Evolutionary conservation across 192 early-diverging fungal species (phyloP), one percentile per base, ranked within the genome.

Genomic region (Backusella sp.): DNA sequence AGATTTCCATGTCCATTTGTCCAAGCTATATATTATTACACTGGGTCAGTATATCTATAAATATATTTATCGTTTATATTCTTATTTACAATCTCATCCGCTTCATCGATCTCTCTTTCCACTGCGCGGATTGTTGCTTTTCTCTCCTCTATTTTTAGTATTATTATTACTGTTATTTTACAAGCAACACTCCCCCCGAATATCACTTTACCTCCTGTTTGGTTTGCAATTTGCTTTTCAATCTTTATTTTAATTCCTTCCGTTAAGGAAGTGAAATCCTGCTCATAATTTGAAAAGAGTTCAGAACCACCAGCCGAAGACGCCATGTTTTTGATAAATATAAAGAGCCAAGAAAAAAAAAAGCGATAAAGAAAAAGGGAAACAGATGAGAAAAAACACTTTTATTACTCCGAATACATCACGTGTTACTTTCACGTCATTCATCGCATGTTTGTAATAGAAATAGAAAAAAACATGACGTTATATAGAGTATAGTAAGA

Each of bases 1-100:
- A 77, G 7, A 96, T 85, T 78, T 99, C 97, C 83, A 96, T 93
- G 77, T 97, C 97, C 92, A 99, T 94, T 87, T 97, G 95, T 66
- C 89, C 90, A 56, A 95, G 73, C 94, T 95, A 82, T 39, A 82
- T 39, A 75, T 12, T 49, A n/a, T 49, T 44, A 53, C 8, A 23
- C n/a, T 6, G 1, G 19, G 2, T 6, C 15, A 72, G 21, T n/a
- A 34, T 41, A n/a, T 17, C 37, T 39, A 39, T 39, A 39, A 39
- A 56, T 11, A 19, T 37, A 37, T 17, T 53, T 19, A 30, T 28
- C 21, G 32, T 35, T 8, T 1, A 46, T 41, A 7, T 6, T 32
- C 5, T 30, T 32, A 73, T 84, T 42, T 90, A 95, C 93, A 71
- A 99, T 94, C 75, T 97, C 97, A 74, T 92, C 91, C 5, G 92